Percentiles rank a stretch among this genome's conserved stretches.
These are phyloP conservation scores for Euryodendron excelsum DNA, from an alignment of 148 eudicot species.

Conservation along the genomic window DNA sequence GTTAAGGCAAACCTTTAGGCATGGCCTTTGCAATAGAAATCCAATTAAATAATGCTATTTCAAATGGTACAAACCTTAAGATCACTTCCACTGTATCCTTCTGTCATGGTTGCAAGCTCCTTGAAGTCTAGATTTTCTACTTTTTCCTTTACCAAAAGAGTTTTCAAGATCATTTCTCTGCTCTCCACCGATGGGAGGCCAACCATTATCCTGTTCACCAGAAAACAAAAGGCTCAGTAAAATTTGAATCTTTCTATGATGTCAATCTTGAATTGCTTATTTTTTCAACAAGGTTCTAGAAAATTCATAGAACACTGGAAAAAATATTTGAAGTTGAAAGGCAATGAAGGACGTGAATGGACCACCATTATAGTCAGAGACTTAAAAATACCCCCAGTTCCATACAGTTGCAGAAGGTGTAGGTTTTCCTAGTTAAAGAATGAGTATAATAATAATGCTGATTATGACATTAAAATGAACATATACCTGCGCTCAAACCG, in stretches of 20 bases:
- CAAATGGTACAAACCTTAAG: constrained; percentile 43
- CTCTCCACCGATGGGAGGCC: constrained; percentile 78
- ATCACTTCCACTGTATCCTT: constrained; percentile 95
- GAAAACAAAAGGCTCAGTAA: constrained; percentile 10
- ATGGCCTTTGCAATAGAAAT: not conserved
- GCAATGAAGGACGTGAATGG: not conserved
- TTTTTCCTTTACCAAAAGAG: constrained; percentile 75
- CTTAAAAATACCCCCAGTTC: not conserved
- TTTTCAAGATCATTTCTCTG: constrained; percentile 78
- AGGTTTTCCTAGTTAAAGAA: not conserved
- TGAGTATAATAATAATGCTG: not conserved
- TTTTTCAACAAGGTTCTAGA: not conserved
- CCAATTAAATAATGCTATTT: not conserved
- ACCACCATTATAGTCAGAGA: too few species aligned
- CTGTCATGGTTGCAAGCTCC: constrained; percentile 89
- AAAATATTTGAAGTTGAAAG: not conserved
- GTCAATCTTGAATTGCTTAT: not conserved
- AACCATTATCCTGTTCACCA: constrained; percentile 73
- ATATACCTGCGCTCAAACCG: constrained; percentile 91
- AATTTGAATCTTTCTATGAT: not conserved
- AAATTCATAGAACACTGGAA: not conserved
- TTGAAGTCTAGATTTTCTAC: constrained; percentile 66
- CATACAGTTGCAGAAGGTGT: not conserved
- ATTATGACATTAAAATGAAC: not conserved
- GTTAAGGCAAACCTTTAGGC: constrained; percentile 10